Evolutionary conservation across 1,139 yeast genomes (phyloP).

Genomic region (Saccharomyces hybrid): DNA sequence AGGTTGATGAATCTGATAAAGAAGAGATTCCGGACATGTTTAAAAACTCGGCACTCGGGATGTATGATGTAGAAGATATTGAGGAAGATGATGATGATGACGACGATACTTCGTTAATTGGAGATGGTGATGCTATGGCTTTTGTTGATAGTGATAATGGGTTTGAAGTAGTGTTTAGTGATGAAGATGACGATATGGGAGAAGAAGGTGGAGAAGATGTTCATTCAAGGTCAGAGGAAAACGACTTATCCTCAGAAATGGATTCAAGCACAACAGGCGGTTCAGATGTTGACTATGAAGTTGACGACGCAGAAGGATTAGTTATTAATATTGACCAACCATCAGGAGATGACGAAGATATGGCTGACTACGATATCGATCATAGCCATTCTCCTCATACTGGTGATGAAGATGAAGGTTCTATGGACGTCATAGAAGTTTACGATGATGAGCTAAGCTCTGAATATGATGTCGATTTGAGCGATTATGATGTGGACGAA

Average conservation of each 20-base stretch:
- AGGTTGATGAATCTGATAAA: slow-evolving; percentile 50
- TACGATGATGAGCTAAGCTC: slow-evolving; percentile 33
- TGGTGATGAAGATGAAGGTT: slow-evolving; percentile 21
- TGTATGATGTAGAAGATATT: slow-evolving; percentile 79
- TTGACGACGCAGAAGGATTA: slow-evolving; percentile 15
- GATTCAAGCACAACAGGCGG: slow-evolving; percentile 7
- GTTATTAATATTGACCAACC: slow-evolving; percentile 6
- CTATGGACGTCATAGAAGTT: slow-evolving; percentile 32
- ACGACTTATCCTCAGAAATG: background rate
- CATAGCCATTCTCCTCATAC: slow-evolving; percentile 14
- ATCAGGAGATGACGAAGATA: slow-evolving; percentile 1
- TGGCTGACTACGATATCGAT: background rate
- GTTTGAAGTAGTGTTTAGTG: slow-evolving; percentile 39
- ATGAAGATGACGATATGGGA: slow-evolving; percentile 29
- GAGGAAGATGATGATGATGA: slow-evolving; percentile 46
- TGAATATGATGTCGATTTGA: slow-evolving; percentile 29
- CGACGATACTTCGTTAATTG: slow-evolving; percentile 35
- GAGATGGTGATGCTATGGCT: slow-evolving; percentile 35
- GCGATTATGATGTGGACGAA: slow-evolving; percentile 34
- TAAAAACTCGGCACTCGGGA: slow-evolving; percentile 82
- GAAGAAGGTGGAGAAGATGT: slow-evolving; percentile 23
- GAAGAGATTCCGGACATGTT: slow-evolving; percentile 82
- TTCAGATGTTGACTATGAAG: slow-evolving; percentile 21
- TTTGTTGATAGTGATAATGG: slow-evolving; percentile 35
- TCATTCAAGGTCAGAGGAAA: slow-evolving; percentile 4